phyloP scores from a whole-genome alignment of 2,329 filamentous ascomycete species.

The Arachnomyces sp. region DNA sequence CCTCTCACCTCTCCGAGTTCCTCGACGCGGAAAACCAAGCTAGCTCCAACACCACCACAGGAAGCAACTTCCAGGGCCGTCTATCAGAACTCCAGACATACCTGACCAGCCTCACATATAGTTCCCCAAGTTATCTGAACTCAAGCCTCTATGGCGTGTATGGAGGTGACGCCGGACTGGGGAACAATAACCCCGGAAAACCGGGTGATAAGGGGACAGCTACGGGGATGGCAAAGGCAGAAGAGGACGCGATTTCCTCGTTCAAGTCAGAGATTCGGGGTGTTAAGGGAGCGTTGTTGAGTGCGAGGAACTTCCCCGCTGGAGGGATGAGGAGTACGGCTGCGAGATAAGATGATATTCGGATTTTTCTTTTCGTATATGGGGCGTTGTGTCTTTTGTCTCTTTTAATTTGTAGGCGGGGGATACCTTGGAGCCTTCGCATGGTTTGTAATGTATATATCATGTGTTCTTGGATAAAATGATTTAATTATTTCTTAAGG shows the following conservation, averaged over 20 bases:
- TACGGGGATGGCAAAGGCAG: conserved; percentile 31
- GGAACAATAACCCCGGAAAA: conserved; percentile 14
- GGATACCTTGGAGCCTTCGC: too few relatives aligned
- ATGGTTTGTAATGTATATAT: too few relatives aligned
- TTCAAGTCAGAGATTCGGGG: conserved; percentile 55
- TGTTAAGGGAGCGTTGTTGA: conserved; percentile 57
- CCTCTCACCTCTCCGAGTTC: conserved; percentile 45
- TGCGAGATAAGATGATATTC: not conserved
- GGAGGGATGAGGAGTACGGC: conserved; percentile 19
- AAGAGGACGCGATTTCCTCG: conserved; percentile 51
- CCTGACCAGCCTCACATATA: conserved; percentile 42
- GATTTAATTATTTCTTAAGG: too few relatives aligned
- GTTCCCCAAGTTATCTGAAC: conserved; percentile 21
- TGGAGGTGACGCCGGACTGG: conserved; percentile 19
- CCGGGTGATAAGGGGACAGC: conserved; percentile 6
- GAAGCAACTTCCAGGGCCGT: conserved; percentile 26
- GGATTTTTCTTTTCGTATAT: too few relatives aligned
- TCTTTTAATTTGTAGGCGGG: too few relatives aligned
- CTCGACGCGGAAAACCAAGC: conserved; percentile 31
- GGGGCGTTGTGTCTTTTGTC: too few relatives aligned
- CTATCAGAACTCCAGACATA: conserved; percentile 45
- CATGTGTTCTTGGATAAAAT: too few relatives aligned
- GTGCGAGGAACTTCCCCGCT: conserved; percentile 53
- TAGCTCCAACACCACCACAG: conserved; percentile 14
- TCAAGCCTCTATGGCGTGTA: conserved; percentile 28